A percentile compares a stretch with the other conserved stretches of the same genome.
phyloP scores from a whole-genome alignment of 1,139 yeast species.

The Zygoascus hellenicus region DNA sequence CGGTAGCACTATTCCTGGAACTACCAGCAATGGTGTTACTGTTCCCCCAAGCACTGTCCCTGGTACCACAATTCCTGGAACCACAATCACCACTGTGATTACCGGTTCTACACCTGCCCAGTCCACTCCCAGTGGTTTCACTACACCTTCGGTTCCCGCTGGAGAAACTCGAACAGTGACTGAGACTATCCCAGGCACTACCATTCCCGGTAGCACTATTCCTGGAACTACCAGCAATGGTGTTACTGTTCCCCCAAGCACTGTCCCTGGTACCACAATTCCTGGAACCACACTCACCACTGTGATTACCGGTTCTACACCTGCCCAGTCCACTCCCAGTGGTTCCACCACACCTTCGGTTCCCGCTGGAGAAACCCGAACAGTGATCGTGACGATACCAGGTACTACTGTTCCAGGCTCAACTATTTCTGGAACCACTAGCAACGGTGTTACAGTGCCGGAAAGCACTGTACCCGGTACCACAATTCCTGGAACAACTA shows the following conservation, averaged over 20 bases:
- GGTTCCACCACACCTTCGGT: neutral
- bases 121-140: conserved; percentile 14
- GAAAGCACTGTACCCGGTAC: conserved; percentile 17
- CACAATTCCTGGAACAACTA: conserved; percentile 12
- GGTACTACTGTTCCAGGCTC: conserved; percentile 18
- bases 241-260: conserved; percentile 15
- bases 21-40: conserved; percentile 21
- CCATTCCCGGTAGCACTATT: conserved; percentile 17
- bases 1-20: conserved; percentile 15
- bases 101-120: conserved; percentile 10
- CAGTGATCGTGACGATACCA: conserved; percentile 14
- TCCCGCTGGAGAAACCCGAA: conserved; percentile 8
- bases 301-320: conserved; percentile 7
- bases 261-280: conserved; percentile 19
- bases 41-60: conserved; percentile 17
- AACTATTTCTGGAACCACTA: conserved; percentile 16
- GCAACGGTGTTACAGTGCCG: conserved; percentile 18
- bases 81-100: conserved; percentile 14
- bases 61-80: conserved; percentile 17
- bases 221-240: conserved; percentile 23
- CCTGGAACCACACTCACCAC: conserved; percentile 14
- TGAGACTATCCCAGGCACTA: conserved; percentile 13
- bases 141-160: neutral
- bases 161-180: conserved; percentile 7
- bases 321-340: conserved; percentile 16